phyloP scores from a whole-genome alignment of 1,284 basidiomycete species.

The Volvariella surrecta region DNA sequence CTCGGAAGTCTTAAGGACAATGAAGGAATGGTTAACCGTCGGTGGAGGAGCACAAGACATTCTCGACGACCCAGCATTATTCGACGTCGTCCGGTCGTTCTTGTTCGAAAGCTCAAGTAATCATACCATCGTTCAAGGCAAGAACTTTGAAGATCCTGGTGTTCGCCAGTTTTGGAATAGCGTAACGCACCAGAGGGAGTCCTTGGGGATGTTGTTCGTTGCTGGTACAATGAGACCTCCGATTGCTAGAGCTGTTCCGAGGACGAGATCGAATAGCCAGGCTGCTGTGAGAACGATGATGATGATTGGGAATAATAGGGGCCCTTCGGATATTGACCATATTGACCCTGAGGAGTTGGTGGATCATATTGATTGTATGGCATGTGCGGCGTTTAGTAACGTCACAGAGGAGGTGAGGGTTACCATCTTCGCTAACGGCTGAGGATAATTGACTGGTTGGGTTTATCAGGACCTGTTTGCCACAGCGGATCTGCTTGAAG shows the following conservation, averaged over 20 bases:
- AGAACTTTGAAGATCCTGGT: constrained; percentile 26
- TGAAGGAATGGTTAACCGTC: constrained; percentile 60
- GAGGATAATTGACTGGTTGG: constrained; percentile 8
- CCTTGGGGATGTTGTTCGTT: constrained; percentile 38
- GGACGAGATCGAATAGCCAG: background rate
- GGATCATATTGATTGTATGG: constrained; percentile 67
- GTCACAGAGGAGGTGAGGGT: constrained; percentile 60
- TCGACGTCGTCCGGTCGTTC: constrained; percentile 47
- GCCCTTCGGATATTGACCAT: constrained; percentile 61
- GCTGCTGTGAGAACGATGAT: background rate
- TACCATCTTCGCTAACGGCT: background rate
- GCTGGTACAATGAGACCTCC: constrained; percentile 57
- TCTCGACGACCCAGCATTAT: constrained; percentile 60
- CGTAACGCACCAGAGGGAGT: constrained; percentile 34
- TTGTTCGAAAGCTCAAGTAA: constrained; percentile 36
- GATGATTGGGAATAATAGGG: constrained; percentile 21
- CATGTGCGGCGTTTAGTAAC: constrained; percentile 60
- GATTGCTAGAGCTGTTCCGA: constrained; percentile 20
- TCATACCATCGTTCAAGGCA: constrained; percentile 33
- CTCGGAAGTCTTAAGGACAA: constrained; percentile 50
- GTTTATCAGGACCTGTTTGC: constrained; percentile 57
- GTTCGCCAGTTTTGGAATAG: constrained; percentile 38
- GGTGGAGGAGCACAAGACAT: constrained; percentile 71
- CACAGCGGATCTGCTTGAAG: constrained; percentile 67
- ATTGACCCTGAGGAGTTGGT: constrained; percentile 61